Evolutionary conservation across 345 rosid species (phyloP).

Genomic region (Camelina laxa): DNA sequence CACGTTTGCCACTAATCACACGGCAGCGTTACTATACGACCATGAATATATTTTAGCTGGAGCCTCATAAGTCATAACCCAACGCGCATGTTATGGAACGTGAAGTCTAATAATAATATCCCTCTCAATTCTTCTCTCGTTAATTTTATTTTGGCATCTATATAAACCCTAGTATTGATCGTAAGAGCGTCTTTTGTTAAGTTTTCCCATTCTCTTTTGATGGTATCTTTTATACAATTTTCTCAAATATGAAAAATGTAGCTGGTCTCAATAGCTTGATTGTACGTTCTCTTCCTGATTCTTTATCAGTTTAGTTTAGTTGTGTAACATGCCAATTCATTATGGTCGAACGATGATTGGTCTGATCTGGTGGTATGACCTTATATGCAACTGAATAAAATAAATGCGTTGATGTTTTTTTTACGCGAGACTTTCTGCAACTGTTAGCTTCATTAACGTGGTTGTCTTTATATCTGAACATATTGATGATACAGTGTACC

Average conservation of each 20-base stretch:
- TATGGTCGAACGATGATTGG: neutral
- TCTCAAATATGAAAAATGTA: neutral
- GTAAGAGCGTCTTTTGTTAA: neutral
- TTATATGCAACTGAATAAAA: neutral
- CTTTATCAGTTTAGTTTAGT: neutral
- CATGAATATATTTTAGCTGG: slow-evolving; percentile 19
- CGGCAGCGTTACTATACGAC: slow-evolving; percentile 19
- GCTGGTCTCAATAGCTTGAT: neutral
- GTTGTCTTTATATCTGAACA: neutral
- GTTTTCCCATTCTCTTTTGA: neutral
- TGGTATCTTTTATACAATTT: neutral
- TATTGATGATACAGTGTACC: neutral
- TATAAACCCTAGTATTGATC: too few species aligned
- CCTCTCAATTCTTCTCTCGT: neutral
- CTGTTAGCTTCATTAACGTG: neutral
- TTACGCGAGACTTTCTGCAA: neutral
- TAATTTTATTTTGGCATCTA: neutral
- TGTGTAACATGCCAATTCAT: neutral
- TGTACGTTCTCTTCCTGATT: neutral
- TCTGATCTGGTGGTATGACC: neutral
- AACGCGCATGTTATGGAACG: neutral
- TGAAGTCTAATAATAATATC: neutral
- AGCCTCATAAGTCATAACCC: neutral
- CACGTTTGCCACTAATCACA: slow-evolving; percentile 26
- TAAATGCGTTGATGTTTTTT: neutral